Evolutionary conservation across 768 basidiomycete species (phyloP).

Genomic region (Mycena alexandri): DNA sequence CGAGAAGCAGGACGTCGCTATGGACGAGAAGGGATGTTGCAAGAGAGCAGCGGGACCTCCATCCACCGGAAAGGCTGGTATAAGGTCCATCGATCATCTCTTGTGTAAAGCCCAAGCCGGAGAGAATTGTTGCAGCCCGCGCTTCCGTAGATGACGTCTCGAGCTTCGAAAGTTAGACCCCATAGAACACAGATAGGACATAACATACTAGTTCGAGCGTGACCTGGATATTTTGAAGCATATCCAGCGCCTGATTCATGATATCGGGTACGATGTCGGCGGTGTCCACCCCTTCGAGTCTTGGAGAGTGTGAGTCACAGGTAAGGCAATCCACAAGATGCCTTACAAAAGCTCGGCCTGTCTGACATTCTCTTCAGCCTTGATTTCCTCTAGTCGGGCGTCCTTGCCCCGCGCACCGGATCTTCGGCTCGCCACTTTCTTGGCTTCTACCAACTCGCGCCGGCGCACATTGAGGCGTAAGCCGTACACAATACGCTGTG

Average conservation of each 20-base stretch:
- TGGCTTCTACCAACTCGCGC: slow-evolving; percentile 51
- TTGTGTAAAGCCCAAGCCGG: slow-evolving; percentile 70
- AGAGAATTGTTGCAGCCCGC: slow-evolving; percentile 65
- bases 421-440: slow-evolving; percentile 62
- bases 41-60: slow-evolving; percentile 71
- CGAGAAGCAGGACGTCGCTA: slow-evolving; percentile 69
- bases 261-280: slow-evolving; percentile 43
- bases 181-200: not conserved
- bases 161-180: slow-evolving; percentile 33
- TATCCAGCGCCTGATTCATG: slow-evolving; percentile 35
- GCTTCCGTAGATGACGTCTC: slow-evolving; percentile 58
- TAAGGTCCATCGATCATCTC: slow-evolving; percentile 54
- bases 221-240: slow-evolving; percentile 36
- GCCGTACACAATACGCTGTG: slow-evolving; percentile 45
- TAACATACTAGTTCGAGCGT: slow-evolving; percentile 31
- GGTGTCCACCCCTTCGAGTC: slow-evolving; percentile 38
- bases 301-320: slow-evolving; percentile 37
- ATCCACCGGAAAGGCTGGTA: slow-evolving; percentile 70
- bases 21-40: slow-evolving; percentile 70
- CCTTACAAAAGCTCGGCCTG: slow-evolving; percentile 48
- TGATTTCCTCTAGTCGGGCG: slow-evolving; percentile 65
- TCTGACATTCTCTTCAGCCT: slow-evolving; percentile 56
- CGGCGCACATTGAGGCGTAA: slow-evolving; percentile 45
- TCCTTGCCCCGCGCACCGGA: slow-evolving; percentile 70
- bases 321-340: slow-evolving; percentile 7